Conservation (phyloP, 352 stramenopile species). For the Pythium pyrilobum region DNA sequence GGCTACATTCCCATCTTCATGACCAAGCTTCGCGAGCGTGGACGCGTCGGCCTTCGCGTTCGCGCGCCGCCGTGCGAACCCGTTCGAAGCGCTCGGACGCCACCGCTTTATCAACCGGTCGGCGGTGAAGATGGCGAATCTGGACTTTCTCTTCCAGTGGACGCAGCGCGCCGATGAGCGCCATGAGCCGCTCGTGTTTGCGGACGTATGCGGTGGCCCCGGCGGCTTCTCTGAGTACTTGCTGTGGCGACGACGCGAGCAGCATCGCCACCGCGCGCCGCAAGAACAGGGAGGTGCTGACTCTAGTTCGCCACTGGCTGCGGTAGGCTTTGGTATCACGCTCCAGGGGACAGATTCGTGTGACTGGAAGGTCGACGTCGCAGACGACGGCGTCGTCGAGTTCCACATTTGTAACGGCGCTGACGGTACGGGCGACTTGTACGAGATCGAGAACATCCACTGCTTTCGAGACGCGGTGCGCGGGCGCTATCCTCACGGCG, state of each 20-base stretch:
- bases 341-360: slow-evolving; percentile 38
- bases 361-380: slow-evolving; percentile 23
- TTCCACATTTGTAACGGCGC: slow-evolving; percentile 58
- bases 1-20: slow-evolving; percentile 11
- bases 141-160: slow-evolving; percentile 62
- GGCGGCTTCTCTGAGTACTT: slow-evolving; percentile 82
- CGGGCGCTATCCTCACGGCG: slow-evolving; percentile 24
- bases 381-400: slow-evolving; percentile 12
- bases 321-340: slow-evolving; percentile 61
- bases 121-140: slow-evolving; percentile 75
- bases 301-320: not conserved
- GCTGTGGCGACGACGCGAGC: slow-evolving; percentile 31
- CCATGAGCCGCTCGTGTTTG: slow-evolving; percentile 42
- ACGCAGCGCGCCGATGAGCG: slow-evolving; percentile 12
- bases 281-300: not conserved
- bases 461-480: slow-evolving; percentile 42
- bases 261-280: no score
- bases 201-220: slow-evolving; percentile 70
- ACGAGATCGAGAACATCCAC: slow-evolving; percentile 49
- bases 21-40: slow-evolving; percentile 33
- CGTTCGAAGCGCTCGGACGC: slow-evolving; percentile 51
- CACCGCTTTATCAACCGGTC: slow-evolving; percentile 72
- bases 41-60: slow-evolving; percentile 27
- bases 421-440: slow-evolving; percentile 71
- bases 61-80: slow-evolving; percentile 43